Conservation (phyloP, 495 filamentous ascomycete genomes). For the Aspergillus mulundensis region DNA sequence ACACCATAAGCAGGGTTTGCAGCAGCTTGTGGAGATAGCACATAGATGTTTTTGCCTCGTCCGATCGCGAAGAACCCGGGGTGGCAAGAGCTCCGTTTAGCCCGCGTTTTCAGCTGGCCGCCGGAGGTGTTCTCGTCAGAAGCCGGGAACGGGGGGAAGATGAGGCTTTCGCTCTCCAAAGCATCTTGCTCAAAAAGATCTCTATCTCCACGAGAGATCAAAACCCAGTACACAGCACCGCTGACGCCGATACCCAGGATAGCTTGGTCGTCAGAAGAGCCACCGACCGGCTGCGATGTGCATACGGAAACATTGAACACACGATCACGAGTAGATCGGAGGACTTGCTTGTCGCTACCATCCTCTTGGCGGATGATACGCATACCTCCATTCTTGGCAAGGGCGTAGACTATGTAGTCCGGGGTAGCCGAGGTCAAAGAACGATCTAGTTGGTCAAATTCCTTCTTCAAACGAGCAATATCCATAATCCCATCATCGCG, state of each 20-base stretch:
- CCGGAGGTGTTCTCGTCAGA: conserved; percentile 77
- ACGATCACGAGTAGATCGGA: conserved; percentile 79
- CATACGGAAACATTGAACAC: conserved; percentile 92
- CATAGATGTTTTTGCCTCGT: conserved; percentile 89
- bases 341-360: conserved; percentile 82
- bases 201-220: conserved; percentile 63
- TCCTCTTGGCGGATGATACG: conserved; percentile 91
- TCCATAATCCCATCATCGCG: conserved; percentile 73
- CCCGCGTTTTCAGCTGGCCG: conserved; percentile 92
- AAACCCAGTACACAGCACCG: conserved; percentile 88
- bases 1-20: conserved; percentile 66
- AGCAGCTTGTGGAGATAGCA: conserved; percentile 78
- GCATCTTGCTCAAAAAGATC: conserved; percentile 70
- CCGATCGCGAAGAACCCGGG: conserved; percentile 92
- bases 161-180: conserved; percentile 71
- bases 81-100: conserved; percentile 80
- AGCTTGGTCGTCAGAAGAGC: conserved; percentile 58
- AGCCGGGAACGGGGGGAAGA: conserved; percentile 73
- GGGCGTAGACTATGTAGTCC: conserved; percentile 87
- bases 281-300: conserved; percentile 43
- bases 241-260: conserved; percentile 90
- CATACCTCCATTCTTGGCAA: conserved; percentile 86
- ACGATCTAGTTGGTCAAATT: conserved; percentile 95
- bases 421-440: conserved; percentile 86
- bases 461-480: conserved; percentile 90